A percentile compares a stretch with the other conserved stretches of the same genome.
Evolutionary conservation across 2,329 filamentous ascomycete genomes (phyloP).

Genomic region (Rutstroemia sp.): DNA sequence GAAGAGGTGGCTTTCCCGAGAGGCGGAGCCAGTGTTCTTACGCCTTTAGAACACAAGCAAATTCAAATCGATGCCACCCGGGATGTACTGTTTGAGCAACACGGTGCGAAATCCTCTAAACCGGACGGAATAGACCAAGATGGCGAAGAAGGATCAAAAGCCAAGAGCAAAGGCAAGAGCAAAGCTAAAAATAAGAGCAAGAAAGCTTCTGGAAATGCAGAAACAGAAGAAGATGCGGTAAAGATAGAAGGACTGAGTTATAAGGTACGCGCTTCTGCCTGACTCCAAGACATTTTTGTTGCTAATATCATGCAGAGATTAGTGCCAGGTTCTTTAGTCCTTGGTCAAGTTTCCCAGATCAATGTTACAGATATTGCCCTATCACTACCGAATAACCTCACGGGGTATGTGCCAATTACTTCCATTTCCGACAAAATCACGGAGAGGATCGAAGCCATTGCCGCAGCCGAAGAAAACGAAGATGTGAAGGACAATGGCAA

Average conservation of each 20-base stretch:
- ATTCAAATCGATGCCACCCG: slow-evolving; percentile 89
- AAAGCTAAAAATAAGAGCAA: slow-evolving; percentile 47
- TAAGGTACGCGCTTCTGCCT: slow-evolving; percentile 51
- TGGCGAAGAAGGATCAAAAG: slow-evolving; percentile 21
- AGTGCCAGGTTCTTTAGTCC: slow-evolving; percentile 75
- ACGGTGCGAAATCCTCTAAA: slow-evolving; percentile 45
- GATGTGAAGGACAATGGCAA: slow-evolving; percentile 45
- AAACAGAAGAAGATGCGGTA: slow-evolving; percentile 44
- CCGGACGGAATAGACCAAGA: slow-evolving; percentile 27
- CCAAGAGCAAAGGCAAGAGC: slow-evolving; percentile 39
- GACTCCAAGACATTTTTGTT: neutral
- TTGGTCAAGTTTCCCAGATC: slow-evolving; percentile 80
- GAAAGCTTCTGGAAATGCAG: slow-evolving; percentile 42
- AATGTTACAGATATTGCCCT: slow-evolving; percentile 72
- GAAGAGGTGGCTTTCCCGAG: slow-evolving; percentile 89
- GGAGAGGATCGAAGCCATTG: slow-evolving; percentile 62
- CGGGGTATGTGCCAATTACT: slow-evolving; percentile 84
- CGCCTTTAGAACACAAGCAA: slow-evolving; percentile 91
- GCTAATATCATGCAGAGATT: slow-evolving; percentile 55
- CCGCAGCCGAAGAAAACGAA: slow-evolving; percentile 51
- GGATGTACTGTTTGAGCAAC: slow-evolving; percentile 85
- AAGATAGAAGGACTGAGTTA: slow-evolving; percentile 84
- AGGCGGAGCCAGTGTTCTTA: slow-evolving; percentile 84
- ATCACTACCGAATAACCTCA: slow-evolving; percentile 85
- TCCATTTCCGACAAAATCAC: slow-evolving; percentile 79